Evolutionary conservation across 1,139 yeast species (phyloP), one percentile per base, ranked within the genome.

Genomic region (Suhomyces guaymorum): DNA sequence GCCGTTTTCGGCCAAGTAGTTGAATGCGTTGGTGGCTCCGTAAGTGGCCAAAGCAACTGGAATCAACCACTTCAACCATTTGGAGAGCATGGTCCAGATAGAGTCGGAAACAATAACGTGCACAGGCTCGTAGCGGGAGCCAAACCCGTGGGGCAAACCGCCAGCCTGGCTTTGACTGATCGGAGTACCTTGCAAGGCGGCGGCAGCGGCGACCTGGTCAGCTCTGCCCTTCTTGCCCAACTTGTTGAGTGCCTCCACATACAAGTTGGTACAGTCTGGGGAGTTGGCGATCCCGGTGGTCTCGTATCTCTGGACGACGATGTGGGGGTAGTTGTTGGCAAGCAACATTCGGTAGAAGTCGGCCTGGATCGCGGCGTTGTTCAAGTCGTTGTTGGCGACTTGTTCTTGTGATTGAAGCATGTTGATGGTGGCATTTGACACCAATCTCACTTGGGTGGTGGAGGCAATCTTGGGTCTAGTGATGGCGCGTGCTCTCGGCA

Each of bases 81-180:
- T 83, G 38, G 95, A 78, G 32, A 88, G 61, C 28, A 88, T 73
- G 3, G 89, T 78, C 59, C 85, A 72, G 3, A 85, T 77, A 21
- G 95, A 79, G 55, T 90, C 97, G 14, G 92, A 80, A 14, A 92
- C 88, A 22, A 92, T 76, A 15, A 92, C 97, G 61, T 92, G 96
- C 24, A 92, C 76, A 1, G 98, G 98, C 41, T 82, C 89, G 28
- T 67, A 67, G 58, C 73, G 70, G 39, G 68, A 72, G 2, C 79
- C 79, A 59, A 61, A 61, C 7, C 74, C 71, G 20, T 60, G 59
- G 2, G 75, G 48, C 21, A 58, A 52, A 11, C 55, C 57, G 7
- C 56, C 53, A 10, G n/a, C n/a, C n/a, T n/a, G n/a, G n/a, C n/a
- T n/a, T n/a, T n/a, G n/a, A n/a, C n/a, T n/a, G n/a, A n/a, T n/a